Percentiles rank a stretch among this genome's conserved stretches.
Evolutionary conservation across 352 stramenopile species (phyloP).

Genomic region (Plasmopara halstedii): DNA sequence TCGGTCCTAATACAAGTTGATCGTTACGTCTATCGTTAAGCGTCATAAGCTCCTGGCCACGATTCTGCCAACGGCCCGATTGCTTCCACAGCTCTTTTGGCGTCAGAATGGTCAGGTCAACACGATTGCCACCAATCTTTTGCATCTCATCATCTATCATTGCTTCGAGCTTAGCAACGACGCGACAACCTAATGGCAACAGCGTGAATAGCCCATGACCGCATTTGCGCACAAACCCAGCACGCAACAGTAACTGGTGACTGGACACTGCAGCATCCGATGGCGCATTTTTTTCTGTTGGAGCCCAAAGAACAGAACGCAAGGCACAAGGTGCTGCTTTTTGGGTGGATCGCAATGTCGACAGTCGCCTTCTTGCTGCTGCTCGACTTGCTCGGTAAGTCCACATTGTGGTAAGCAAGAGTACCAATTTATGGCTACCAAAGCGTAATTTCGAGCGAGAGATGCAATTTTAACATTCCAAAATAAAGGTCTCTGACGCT

Average conservation of each 20-base stretch:
- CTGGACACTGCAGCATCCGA: conserved; percentile 74
- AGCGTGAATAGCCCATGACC: conserved; percentile 75
- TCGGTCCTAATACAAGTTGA: conserved; percentile 62
- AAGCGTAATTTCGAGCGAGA: no score
- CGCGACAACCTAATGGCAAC: conserved; percentile 65
- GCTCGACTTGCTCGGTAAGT: conserved; percentile 3
- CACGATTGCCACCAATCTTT: conserved; percentile 71
- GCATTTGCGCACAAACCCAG: conserved; percentile 82
- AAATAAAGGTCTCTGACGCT: no score
- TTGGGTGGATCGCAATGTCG: conserved; percentile 10
- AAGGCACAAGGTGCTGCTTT: conserved; percentile 22
- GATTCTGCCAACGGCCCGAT: conserved; percentile 76
- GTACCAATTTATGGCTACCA: no score
- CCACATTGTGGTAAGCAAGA: conserved; percentile 22
- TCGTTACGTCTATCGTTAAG: conserved; percentile 69
- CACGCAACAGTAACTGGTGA: conserved; percentile 78
- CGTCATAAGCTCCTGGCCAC: conserved; percentile 76
- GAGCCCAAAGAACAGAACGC: conserved; percentile 55
- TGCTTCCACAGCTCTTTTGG: conserved; percentile 73
- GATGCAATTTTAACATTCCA: no score
- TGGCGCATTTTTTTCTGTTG: conserved; percentile 69
- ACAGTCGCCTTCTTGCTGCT: conserved; percentile 2
- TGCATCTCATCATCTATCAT: conserved; percentile 81
- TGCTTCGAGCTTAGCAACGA: conserved; percentile 69
- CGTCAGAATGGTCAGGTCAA: conserved; percentile 74